phyloP scores from a whole-genome alignment of 768 basidiomycete genomes.

The Mycena galopus region DNA sequence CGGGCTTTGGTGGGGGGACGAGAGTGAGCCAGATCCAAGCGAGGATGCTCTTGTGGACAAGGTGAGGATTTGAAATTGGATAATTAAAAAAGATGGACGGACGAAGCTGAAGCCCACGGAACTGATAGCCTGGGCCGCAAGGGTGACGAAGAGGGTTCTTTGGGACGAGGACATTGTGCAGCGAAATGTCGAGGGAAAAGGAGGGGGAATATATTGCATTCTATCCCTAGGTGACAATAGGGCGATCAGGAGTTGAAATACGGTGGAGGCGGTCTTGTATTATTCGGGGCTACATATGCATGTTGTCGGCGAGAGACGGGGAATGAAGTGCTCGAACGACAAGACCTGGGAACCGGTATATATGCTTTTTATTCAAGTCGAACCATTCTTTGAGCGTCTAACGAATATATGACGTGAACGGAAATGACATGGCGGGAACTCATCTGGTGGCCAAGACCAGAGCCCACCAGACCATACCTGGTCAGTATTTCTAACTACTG shows the following conservation, averaged over 20 bases:
- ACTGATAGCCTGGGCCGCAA: slow-evolving; percentile 41
- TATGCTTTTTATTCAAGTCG: slow-evolving; percentile 11
- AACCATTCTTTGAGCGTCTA: neutral
- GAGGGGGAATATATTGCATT: slow-evolving; percentile 20
- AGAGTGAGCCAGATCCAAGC: slow-evolving; percentile 43
- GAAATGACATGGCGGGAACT: neutral
- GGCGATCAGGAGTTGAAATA: slow-evolving; percentile 31
- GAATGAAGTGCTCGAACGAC: neutral
- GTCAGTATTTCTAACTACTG: no score
- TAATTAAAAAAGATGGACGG: neutral
- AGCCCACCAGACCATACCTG: no score
- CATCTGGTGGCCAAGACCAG: no score
- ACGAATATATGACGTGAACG: neutral
- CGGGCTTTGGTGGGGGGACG: slow-evolving; percentile 33
- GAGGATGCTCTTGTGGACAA: slow-evolving; percentile 41
- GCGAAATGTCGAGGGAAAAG: slow-evolving; percentile 2
- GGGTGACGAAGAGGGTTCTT: slow-evolving; percentile 36
- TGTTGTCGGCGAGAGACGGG: neutral
- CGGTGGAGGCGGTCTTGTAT: neutral
- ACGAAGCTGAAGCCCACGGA: slow-evolving; percentile 44
- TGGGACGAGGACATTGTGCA: slow-evolving; percentile 30
- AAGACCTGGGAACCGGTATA: neutral
- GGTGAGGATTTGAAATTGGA: neutral
- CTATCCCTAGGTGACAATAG: slow-evolving; percentile 27
- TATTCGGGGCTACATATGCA: slow-evolving; percentile 4